A percentile compares a stretch with the other conserved stretches of the same genome.
phyloP scores from a whole-genome alignment of 805 yeast genomes.

The Kregervanrija fluxuum region DNA sequence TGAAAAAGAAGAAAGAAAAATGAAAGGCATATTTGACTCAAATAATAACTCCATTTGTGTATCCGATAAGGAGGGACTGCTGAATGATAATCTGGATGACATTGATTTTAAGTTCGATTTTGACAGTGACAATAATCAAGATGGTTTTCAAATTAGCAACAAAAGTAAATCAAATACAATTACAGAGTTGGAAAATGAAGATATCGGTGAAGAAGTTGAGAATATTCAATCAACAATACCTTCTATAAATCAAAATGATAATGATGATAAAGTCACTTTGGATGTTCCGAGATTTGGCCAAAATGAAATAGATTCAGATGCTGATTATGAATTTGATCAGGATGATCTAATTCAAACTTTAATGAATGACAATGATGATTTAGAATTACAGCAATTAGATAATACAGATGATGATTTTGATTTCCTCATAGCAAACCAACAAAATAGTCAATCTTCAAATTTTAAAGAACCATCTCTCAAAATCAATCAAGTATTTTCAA shows the following conservation, averaged over 20 bases:
- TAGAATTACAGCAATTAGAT: constrained; percentile 29
- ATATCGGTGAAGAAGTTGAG: constrained; percentile 51
- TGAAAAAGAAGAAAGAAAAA: constrained; percentile 33
- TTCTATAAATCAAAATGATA: constrained; percentile 15
- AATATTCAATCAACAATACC: constrained; percentile 3
- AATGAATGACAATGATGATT: constrained; percentile 32
- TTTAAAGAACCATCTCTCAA: neutral
- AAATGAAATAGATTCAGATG: constrained; percentile 43
- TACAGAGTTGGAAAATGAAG: constrained; percentile 30
- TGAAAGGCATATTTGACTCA: constrained; percentile 22
- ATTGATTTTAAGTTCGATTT: constrained; percentile 15
- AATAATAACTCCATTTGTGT: neutral
- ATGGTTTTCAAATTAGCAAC: constrained; percentile 22
- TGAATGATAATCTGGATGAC: constrained; percentile 17
- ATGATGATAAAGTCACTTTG: constrained; percentile 24
- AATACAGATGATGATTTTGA: constrained; percentile 27
- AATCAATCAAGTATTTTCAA: constrained; percentile 4
- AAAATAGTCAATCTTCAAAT: neutral
- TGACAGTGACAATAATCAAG: constrained; percentile 28
- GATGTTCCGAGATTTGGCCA: constrained; percentile 48
- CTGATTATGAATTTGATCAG: constrained; percentile 54
- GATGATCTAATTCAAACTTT: constrained; percentile 36
- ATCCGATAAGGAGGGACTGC: constrained; percentile 2
- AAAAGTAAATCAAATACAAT: constrained; percentile 7
- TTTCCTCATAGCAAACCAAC: constrained; percentile 11